Conservation (phyloP, 441 rosid species). For the Rhodomyrtus psidioides region DNA sequence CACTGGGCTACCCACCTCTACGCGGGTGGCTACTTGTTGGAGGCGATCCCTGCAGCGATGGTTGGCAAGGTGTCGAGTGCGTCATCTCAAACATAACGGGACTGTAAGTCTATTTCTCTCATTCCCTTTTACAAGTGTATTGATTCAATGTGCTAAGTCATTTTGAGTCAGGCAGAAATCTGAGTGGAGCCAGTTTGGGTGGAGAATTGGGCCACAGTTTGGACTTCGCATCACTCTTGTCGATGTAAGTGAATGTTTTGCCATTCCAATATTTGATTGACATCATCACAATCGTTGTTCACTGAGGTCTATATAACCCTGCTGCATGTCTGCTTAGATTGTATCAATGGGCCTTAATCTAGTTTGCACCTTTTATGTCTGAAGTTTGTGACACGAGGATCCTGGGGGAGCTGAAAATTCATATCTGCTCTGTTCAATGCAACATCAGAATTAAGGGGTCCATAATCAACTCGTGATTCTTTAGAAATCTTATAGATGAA, state of each 20-base stretch:
- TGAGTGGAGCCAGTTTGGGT: conserved; percentile 48
- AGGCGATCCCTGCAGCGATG: conserved; percentile 92
- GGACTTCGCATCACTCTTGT: conserved; percentile 52
- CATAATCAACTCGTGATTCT: neutral
- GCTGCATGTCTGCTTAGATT: neutral
- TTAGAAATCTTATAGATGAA: neutral
- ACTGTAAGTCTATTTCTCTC: conserved; percentile 35
- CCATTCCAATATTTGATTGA: neutral
- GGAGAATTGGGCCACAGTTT: conserved; percentile 47
- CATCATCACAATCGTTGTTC: neutral
- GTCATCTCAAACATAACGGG: conserved; percentile 65
- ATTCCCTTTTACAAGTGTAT: neutral
- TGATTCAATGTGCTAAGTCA: neutral
- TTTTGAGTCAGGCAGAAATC: conserved; percentile 44
- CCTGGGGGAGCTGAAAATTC: neutral
- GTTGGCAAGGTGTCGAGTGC: conserved; percentile 86
- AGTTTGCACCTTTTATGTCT: neutral
- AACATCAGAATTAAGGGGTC: neutral
- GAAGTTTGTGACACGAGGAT: neutral
- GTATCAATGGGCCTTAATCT: neutral
- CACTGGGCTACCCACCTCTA: conserved; percentile 60
- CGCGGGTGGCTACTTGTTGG: conserved; percentile 67
- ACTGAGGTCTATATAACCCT: neutral
- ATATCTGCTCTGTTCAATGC: neutral
- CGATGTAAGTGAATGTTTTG: conserved; percentile 40